Conservation (phyloP, 2,329 filamentous ascomycete species). For the Aspergillus pseudonomiae region DNA sequence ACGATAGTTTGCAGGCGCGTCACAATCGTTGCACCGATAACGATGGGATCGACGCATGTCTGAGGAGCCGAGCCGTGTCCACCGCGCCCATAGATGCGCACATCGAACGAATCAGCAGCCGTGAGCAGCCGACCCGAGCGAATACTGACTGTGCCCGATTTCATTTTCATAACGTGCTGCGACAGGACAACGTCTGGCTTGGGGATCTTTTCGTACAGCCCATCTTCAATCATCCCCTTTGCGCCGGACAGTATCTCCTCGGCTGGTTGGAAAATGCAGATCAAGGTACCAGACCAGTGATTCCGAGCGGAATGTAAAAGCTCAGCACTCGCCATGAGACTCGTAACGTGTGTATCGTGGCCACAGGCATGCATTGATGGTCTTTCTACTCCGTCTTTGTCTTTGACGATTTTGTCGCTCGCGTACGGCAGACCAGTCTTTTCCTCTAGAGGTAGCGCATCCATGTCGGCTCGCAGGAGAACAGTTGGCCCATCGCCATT, state of each 20-base stretch:
- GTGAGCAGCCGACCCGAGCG: slow-evolving; percentile 38
- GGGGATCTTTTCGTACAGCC: slow-evolving; percentile 57
- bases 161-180: slow-evolving; percentile 54
- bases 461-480: slow-evolving; percentile 64
- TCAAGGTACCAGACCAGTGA: slow-evolving; percentile 61
- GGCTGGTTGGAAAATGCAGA: slow-evolving; percentile 65
- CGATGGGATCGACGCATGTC: slow-evolving; percentile 50
- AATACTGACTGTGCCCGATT: slow-evolving; percentile 39
- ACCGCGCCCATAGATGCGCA: slow-evolving; percentile 46
- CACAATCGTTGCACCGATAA: slow-evolving; percentile 48
- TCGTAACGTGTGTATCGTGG: slow-evolving; percentile 67
- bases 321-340: slow-evolving; percentile 59
- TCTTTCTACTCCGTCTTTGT: slow-evolving; percentile 52
- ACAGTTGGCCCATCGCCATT: slow-evolving; percentile 61
- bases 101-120: slow-evolving; percentile 40
- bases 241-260: slow-evolving; percentile 65
- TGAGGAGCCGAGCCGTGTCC: slow-evolving; percentile 51
- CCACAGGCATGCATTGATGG: slow-evolving; percentile 71
- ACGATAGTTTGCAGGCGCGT: slow-evolving; percentile 45
- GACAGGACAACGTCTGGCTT: slow-evolving; percentile 61
- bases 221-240: slow-evolving; percentile 60
- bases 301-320: slow-evolving; percentile 48
- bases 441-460: slow-evolving; percentile 63
- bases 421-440: slow-evolving; percentile 59
- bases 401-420: slow-evolving; percentile 49